Base-by-base conservation (phyloP, 1,284 basidiomycete species). In the Puccinia horiana region DNA sequence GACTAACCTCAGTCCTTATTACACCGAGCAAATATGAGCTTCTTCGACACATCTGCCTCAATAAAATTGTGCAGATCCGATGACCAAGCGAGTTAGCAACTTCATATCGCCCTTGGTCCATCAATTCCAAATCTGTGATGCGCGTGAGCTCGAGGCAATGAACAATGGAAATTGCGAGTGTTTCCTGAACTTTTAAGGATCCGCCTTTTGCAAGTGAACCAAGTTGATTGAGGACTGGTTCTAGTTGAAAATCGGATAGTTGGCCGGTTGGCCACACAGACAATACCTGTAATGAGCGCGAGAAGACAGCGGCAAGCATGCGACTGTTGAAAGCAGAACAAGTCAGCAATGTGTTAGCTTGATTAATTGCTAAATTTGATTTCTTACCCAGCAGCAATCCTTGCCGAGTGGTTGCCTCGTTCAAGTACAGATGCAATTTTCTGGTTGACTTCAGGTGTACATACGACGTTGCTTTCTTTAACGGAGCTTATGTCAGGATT, bases 311-410 rank as follows among this genome's bases (percentile, higher is more conserved):
- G 20, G 63, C 74, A 69, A 76, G 47, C 61, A 82, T 61, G 35
- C 74, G 81, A 61, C 73, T 76, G 74, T 42, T 47, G 5, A 16
- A 32, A 76, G 26, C 9, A 70, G 18, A 2, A n/a, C 26, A 65
- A 75, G 37, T 76, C 47, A 82, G 49, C 47, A 74, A 26, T 49
- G 18, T 58, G 26, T 14, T 42, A 14, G 52, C 42, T 35, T 37
- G 29, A 63, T 63, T n/a, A 54, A 35, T 20, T 0, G 16, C 16
- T 40, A 29, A 67, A 29, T 11, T 67, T 44, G 18, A 40, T 6
- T n/a, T 40, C 81, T 52, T 49, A 82, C 81, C 81, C 81, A 42
- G 74, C 81, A 69, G 81, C 81, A 82, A 76, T 82, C 44, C 74
- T 52, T 42, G 76, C 74, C 44, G 58, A 37, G 29, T 63, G 74